A percentile compares a stretch with the other conserved stretches of the same genome.
Evolutionary conservation across 2,329 filamentous ascomycete genomes (phyloP).

Genomic region (Macrophomina phaseolina): DNA sequence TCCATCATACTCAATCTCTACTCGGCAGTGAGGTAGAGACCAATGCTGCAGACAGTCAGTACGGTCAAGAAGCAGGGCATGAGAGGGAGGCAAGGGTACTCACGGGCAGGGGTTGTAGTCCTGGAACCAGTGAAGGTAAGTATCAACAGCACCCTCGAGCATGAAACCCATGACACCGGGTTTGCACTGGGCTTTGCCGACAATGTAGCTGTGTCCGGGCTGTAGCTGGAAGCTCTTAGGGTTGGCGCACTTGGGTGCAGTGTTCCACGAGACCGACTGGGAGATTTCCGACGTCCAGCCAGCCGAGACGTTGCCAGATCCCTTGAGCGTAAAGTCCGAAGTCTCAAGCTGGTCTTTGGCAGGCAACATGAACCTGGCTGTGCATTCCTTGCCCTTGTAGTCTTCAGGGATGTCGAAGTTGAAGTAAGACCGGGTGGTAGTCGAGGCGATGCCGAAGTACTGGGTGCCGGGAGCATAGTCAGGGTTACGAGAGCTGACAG

Average conservation of each 20-base stretch:
- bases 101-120: constrained; percentile 26
- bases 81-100: background rate
- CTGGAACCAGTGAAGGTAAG: constrained; percentile 24
- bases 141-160: constrained; percentile 27
- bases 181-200: constrained; percentile 36
- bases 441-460: constrained; percentile 48
- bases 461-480: constrained; percentile 47
- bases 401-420: constrained; percentile 53
- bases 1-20: background rate
- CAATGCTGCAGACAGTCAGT: constrained; percentile 9
- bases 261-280: constrained; percentile 28
- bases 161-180: constrained; percentile 36
- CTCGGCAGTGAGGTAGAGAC: constrained; percentile 9
- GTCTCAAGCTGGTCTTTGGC: constrained; percentile 40
- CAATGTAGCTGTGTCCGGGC: constrained; percentile 34
- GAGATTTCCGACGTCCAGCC: constrained; percentile 34
- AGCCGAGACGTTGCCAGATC: constrained; percentile 46
- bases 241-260: constrained; percentile 11
- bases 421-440: constrained; percentile 49
- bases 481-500: constrained; percentile 45
- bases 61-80: background rate
- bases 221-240: constrained; percentile 30
- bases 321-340: constrained; percentile 44
- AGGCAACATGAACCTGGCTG: constrained; percentile 55
- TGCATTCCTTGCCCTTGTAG: constrained; percentile 52